phyloP scores from a whole-genome alignment of 2,329 filamentous ascomycete species.

The Xylaria digitata region DNA sequence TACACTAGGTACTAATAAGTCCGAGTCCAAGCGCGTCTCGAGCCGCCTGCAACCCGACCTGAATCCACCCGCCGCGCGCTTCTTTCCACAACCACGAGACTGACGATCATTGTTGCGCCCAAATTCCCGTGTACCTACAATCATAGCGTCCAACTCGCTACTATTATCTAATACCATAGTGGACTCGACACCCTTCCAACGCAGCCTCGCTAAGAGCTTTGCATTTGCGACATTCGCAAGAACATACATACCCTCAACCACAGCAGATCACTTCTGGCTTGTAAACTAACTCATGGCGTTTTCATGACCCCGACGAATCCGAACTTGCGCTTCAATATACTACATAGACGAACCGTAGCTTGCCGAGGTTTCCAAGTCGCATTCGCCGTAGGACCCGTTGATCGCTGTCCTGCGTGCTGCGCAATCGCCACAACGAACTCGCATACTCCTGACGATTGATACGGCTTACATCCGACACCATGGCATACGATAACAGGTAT shows the following conservation, averaged over 20 bases:
- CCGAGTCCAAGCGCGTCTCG: conserved; percentile 22
- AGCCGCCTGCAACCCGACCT: conserved; percentile 35
- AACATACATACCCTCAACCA: conserved; percentile 4
- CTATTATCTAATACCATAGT: conserved; percentile 26
- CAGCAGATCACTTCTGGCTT: background rate
- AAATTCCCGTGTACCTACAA: conserved; percentile 48
- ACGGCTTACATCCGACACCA: conserved; percentile 44
- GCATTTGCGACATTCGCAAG: background rate
- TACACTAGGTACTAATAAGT: conserved; percentile 13
- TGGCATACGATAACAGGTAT: conserved; percentile 65
- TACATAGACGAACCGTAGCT: conserved; percentile 16
- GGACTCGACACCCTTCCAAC: background rate
- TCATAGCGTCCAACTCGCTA: conserved; percentile 10
- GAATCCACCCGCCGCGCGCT: conserved; percentile 36
- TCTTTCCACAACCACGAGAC: conserved; percentile 50
- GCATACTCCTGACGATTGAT: background rate
- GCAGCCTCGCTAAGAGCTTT: background rate
- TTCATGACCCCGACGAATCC: conserved; percentile 15
- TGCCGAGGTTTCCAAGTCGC: background rate
- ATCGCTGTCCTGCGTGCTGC: conserved; percentile 26
- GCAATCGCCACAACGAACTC: background rate
- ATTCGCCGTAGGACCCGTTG: conserved; percentile 12
- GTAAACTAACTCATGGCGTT: conserved; percentile 30
- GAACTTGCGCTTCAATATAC: conserved; percentile 28
- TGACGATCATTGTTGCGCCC: conserved; percentile 54